Conservation (phyloP, 108 stramenopile genomes). For the Fistulifera solaris region DNA sequence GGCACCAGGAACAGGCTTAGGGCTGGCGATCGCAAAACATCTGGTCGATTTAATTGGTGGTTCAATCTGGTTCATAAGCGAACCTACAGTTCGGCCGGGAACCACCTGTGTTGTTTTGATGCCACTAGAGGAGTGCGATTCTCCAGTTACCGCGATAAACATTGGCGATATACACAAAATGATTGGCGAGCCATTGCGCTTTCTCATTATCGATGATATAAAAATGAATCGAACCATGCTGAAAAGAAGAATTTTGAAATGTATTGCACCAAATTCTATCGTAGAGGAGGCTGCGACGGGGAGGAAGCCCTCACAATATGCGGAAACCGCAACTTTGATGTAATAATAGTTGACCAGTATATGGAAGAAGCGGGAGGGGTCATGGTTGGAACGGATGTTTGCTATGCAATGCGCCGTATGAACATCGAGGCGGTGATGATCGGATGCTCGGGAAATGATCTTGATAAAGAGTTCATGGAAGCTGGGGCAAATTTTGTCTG, state of each 20-base stretch:
- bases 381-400: slow-evolving; percentile 61
- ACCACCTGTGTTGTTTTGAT: slow-evolving; percentile 50
- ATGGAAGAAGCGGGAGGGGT: slow-evolving; percentile 56
- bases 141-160: neutral
- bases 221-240: slow-evolving; percentile 61
- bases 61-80: slow-evolving; percentile 44
- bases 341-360: slow-evolving; percentile 62
- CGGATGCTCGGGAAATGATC: slow-evolving; percentile 66
- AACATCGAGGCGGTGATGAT: slow-evolving; percentile 44
- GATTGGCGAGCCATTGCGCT: slow-evolving; percentile 17
- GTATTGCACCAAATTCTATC: slow-evolving; percentile 48
- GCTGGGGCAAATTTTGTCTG: slow-evolving; percentile 55
- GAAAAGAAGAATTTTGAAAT: slow-evolving; percentile 33
- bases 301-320: slow-evolving; percentile 51
- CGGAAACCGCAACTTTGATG: slow-evolving; percentile 38
- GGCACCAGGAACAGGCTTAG: slow-evolving; percentile 66
- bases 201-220: slow-evolving; percentile 58
- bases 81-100: slow-evolving; percentile 43
- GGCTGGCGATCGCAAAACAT: slow-evolving; percentile 67
- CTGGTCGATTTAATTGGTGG: slow-evolving; percentile 50
- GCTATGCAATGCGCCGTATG: slow-evolving; percentile 55
- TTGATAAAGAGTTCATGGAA: slow-evolving; percentile 40
- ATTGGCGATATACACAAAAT: slow-evolving; percentile 1
- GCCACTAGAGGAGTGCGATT: slow-evolving; percentile 32
- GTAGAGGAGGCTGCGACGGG: slow-evolving; percentile 45